These are phyloP conservation scores for Pleurotus ostreatus DNA, from an alignment of 768 basidiomycete species.

Conservation along the genomic window DNA sequence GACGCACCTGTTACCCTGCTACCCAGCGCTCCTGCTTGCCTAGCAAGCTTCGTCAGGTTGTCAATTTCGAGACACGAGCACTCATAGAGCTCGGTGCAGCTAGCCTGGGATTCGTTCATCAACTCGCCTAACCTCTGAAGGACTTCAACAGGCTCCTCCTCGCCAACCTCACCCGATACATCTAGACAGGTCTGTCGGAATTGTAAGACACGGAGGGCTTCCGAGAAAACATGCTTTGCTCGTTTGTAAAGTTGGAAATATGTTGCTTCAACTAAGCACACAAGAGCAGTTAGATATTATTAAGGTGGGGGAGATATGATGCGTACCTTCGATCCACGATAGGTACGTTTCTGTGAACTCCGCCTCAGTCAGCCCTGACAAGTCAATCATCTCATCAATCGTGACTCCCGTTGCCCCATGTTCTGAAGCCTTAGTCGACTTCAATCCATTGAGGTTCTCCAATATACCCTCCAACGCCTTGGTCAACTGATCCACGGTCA, in stretches of 20 bases:
- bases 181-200: constrained; percentile 68
- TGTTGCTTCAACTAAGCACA: constrained; percentile 62
- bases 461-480: constrained; percentile 43
- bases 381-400: constrained; percentile 68
- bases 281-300: constrained; percentile 5
- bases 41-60: constrained; percentile 58
- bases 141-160: constrained; percentile 16
- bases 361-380: constrained; percentile 51
- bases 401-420: constrained; percentile 59
- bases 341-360: constrained; percentile 67
- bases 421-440: constrained; percentile 37
- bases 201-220: constrained; percentile 75
- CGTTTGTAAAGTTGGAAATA: constrained; percentile 83
- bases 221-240: constrained; percentile 75
- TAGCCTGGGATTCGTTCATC: constrained; percentile 77
- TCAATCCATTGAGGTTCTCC: constrained; percentile 44
- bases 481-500: constrained; percentile 41
- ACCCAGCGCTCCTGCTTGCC: constrained; percentile 72
- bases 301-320: constrained; percentile 4
- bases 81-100: constrained; percentile 66
- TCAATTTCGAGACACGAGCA: constrained; percentile 82
- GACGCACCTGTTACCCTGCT: constrained; percentile 72
- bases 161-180: constrained; percentile 19
- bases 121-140: constrained; percentile 57
- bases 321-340: constrained; percentile 75